Evolutionary conservation across 805 yeast genomes (phyloP).

Genomic region (Kuraishia piskuri): DNA sequence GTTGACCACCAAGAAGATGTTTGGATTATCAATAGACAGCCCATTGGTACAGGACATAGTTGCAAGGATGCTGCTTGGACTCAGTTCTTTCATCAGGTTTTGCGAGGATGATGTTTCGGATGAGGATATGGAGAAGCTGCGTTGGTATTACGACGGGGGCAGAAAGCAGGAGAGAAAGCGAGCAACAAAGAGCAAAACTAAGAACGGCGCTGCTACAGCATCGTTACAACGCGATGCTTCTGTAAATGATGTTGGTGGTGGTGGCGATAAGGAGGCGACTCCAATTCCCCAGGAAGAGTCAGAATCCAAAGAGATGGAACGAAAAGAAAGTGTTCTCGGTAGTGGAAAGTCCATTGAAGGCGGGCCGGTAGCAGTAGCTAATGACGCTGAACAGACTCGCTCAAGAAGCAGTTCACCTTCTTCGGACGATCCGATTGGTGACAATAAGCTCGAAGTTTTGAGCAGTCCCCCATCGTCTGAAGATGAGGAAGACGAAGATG

Average conservation of each 20-base stretch:
- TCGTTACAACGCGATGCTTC: no score
- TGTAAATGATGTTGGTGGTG: no score
- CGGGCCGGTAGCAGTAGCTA: no score
- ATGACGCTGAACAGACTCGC: not conserved
- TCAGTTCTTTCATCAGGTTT: constrained; percentile 16
- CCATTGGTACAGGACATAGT: constrained; percentile 12
- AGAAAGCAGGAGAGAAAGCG: not conserved
- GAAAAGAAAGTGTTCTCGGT: not conserved
- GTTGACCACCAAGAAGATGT: not conserved
- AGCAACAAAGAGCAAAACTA: not conserved
- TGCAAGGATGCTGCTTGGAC: constrained; percentile 19
- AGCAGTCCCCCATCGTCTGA: not conserved
- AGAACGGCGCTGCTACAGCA: not conserved
- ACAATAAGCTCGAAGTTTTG: not conserved
- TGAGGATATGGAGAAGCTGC: constrained; percentile 10
- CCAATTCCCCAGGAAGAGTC: no score
- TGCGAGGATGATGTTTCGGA: constrained; percentile 8
- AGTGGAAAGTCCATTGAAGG: no score
- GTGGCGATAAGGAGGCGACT: no score
- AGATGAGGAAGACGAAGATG: constrained; percentile 3
- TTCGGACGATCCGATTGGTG: not conserved
- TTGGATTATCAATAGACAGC: constrained; percentile 1
- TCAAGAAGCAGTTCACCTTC: constrained; percentile 2
- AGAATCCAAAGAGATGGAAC: no score
- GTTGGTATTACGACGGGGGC: constrained; percentile 10